phyloP scores from a whole-genome alignment of 805 yeast genomes.

The Yamadazyma tumulicola region DNA sequence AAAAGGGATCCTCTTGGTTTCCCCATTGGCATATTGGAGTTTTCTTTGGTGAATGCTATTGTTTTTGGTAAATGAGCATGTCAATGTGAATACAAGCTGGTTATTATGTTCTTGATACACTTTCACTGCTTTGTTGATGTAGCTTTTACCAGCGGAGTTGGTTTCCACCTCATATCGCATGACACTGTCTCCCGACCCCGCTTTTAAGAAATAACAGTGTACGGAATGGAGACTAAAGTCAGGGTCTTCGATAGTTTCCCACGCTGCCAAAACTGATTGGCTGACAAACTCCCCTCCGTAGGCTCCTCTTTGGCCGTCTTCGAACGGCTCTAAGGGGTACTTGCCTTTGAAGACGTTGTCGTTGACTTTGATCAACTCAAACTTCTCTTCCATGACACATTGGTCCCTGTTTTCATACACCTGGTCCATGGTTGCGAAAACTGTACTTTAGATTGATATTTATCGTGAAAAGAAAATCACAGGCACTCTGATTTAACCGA shows the following conservation, averaged over 20 bases:
- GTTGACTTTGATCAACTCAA: slow-evolving; percentile 8
- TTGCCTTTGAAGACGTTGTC: slow-evolving; percentile 13
- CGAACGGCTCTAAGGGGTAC: slow-evolving; percentile 20
- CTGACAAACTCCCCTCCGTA: slow-evolving; percentile 39
- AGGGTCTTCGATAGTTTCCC: slow-evolving; percentile 21
- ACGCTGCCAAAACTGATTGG: slow-evolving; percentile 34
- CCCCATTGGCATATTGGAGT: slow-evolving; percentile 13
- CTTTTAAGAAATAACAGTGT: slow-evolving; percentile 37
- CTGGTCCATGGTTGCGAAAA: slow-evolving; percentile 7
- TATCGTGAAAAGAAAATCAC: slow-evolving; percentile 4
- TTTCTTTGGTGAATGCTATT: slow-evolving; percentile 20
- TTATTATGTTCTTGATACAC: slow-evolving; percentile 26
- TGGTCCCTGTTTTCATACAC: slow-evolving; percentile 14
- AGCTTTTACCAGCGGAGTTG: slow-evolving; percentile 30
- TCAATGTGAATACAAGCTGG: slow-evolving; percentile 25
- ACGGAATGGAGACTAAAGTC: slow-evolving; percentile 35
- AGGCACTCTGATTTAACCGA: slow-evolving; percentile 4
- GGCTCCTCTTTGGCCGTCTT: slow-evolving; percentile 29
- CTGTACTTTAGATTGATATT: no score
- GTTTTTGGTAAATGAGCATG: slow-evolving; percentile 29
- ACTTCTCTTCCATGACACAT: slow-evolving; percentile 16
- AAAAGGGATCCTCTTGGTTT: slow-evolving; percentile 25
- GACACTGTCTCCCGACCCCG: slow-evolving; percentile 24
- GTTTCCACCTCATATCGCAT: slow-evolving; percentile 30
- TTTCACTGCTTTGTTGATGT: slow-evolving; percentile 28